Base-by-base conservation (phyloP, 2,329 filamentous ascomycete genomes). In the Thelonectria olida region DNA sequence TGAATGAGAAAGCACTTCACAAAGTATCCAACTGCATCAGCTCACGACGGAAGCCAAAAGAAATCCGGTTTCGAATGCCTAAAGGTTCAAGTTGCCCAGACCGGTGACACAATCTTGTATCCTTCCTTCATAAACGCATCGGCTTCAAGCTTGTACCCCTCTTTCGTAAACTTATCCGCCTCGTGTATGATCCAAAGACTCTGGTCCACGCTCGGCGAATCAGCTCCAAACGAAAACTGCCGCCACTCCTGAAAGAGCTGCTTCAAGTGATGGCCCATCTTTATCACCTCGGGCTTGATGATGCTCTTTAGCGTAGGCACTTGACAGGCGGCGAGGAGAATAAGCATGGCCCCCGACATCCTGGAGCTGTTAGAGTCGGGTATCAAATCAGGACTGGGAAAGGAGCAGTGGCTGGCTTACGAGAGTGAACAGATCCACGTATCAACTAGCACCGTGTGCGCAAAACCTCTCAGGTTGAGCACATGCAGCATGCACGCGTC, bases 391-490 rank as follows among this genome's bases (percentile, higher is more conserved):
- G n/a, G n/a, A n/a, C n/a, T n/a, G n/a, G n/a, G n/a, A n/a, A n/a
- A n/a, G n/a, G 6, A 45, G 9, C n/a, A 1, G 38, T 20, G 38
- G 25, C 3, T 12, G 3, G 76, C 80, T 68, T 72, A 84, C 82
- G 82, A 84, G 0, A 85, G 65, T 0, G 82, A 82, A 45, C 83
- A 85, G 20, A 85, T 85, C 83, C 83, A 85, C 0, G 82, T 84
- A 64, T 85, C 83, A 2, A 85, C 78, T 31, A 85, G 68, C 0
- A 85, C 77, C 0, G 83, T 85, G 48, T 85, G 83, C 0, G 79
- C 74, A 55, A 82, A 84, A 0, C 79, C 79, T 20, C 80, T 67
- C 4, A 85, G 62, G 38, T 84, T 83, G 39, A 82, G 69, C 0
- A 84, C 82, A 52, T 85, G 83, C 38, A 84, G 62, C 13, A 82